phyloP scores from a whole-genome alignment of 1,284 basidiomycete species.

The Sporisorium exsertum region DNA sequence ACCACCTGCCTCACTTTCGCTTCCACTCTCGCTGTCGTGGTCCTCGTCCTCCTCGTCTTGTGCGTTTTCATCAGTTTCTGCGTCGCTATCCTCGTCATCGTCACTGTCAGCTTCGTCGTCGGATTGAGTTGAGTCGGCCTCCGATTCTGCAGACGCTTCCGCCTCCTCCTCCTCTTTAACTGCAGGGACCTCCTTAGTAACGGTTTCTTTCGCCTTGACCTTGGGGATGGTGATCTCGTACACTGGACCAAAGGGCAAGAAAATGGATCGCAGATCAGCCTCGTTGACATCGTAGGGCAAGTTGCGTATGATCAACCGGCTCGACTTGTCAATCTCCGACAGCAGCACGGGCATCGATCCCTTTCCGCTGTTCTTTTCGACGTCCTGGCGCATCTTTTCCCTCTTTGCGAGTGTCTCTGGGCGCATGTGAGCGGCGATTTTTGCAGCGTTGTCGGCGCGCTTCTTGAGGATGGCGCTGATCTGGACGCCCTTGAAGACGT shows the following conservation, averaged over 20 bases:
- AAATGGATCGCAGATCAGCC: constrained; percentile 86
- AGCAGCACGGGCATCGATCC: constrained; percentile 46
- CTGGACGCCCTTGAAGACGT: constrained; percentile 89
- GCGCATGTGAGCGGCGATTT: constrained; percentile 72
- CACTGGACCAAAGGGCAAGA: constrained; percentile 89
- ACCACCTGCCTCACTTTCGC: constrained; percentile 70
- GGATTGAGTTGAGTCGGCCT: constrained; percentile 21
- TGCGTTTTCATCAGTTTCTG: constrained; percentile 20
- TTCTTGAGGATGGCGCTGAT: constrained; percentile 93
- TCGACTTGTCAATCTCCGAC: constrained; percentile 68
- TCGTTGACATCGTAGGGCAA: constrained; percentile 78
- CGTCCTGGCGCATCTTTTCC: constrained; percentile 70
- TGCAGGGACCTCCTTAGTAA: constrained; percentile 44
- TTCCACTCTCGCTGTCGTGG: constrained; percentile 70
- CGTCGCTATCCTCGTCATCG: constrained; percentile 19
- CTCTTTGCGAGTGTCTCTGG: constrained; percentile 70
- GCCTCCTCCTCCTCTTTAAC: constrained; percentile 24
- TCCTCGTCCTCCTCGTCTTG: constrained; percentile 63
- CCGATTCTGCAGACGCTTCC: constrained; percentile 24
- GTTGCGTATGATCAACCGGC: constrained; percentile 90
- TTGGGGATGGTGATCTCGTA: constrained; percentile 84
- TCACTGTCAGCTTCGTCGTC: constrained; percentile 14
- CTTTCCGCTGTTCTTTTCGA: constrained; percentile 55
- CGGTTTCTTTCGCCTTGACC: constrained; percentile 29
- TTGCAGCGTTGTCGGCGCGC: constrained; percentile 75